Evolutionary conservation across 2,329 filamentous ascomycete species (phyloP).

Genomic region (Sclerotinia glacialis): DNA sequence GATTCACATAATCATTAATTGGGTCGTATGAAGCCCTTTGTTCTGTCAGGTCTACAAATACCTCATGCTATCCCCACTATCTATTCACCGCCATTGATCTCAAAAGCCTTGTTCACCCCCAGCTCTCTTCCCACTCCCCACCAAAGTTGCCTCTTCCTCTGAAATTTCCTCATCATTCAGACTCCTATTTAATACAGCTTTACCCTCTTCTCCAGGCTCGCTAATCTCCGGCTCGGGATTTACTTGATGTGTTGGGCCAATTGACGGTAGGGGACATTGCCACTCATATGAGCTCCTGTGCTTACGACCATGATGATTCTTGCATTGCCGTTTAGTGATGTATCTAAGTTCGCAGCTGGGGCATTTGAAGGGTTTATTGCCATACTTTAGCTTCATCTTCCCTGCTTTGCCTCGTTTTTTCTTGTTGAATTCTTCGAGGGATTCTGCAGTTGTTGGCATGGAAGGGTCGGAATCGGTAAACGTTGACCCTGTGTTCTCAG

Average conservation of each 20-base stretch:
- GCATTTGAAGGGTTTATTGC: neutral
- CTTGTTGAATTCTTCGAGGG: neutral
- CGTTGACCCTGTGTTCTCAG: neutral
- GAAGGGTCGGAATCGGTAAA: neutral
- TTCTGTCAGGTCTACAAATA: neutral
- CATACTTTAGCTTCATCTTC: neutral
- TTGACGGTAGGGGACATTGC: neutral
- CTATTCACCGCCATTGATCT: neutral
- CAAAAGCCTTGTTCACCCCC: neutral
- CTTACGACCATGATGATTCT: neutral
- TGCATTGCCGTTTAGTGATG: neutral
- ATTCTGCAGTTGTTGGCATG: neutral
- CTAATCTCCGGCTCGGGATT: neutral
- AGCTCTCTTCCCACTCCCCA: neutral
- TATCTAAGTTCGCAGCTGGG: neutral
- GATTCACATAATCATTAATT: neutral
- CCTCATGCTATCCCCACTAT: neutral
- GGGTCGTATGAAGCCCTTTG: too few species aligned
- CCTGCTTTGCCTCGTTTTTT: neutral
- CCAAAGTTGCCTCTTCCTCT: neutral
- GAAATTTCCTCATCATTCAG: neutral
- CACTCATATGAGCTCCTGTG: neutral
- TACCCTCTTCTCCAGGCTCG: neutral
- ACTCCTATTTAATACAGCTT: neutral
- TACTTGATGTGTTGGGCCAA: neutral